phyloP scores from a whole-genome alignment of 2,329 filamentous ascomycete genomes.

The Aspergillus sclerotialis region DNA sequence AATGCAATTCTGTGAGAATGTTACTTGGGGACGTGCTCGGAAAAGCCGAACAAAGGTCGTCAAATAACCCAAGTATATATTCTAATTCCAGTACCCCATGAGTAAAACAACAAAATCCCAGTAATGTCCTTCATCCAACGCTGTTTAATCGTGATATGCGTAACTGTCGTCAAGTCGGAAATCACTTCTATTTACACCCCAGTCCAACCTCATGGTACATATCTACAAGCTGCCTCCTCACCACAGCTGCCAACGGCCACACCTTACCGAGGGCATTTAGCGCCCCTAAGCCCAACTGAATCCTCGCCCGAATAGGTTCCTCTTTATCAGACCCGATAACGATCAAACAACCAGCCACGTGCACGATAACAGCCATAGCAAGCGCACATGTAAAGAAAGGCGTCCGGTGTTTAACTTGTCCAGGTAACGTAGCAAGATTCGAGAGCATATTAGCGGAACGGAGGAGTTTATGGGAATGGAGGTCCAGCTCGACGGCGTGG shows the following conservation, averaged over 20 bases:
- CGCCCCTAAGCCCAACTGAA: constrained; percentile 23
- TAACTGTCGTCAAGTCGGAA: too few species aligned
- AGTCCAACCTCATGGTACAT: constrained; percentile 13
- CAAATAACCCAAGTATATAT: too few species aligned
- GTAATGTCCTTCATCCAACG: too few species aligned
- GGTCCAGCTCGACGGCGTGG: constrained; percentile 7
- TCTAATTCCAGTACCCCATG: too few species aligned
- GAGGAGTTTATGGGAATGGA: constrained; percentile 69
- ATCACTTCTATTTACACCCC: constrained; percentile 1
- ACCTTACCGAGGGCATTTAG: constrained; percentile 21
- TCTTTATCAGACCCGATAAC: constrained; percentile 26
- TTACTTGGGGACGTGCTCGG: too few species aligned
- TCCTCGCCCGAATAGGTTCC: constrained; percentile 19
- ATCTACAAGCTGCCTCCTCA: constrained; percentile 20
- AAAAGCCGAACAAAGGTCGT: too few species aligned
- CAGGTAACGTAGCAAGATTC: constrained; percentile 54
- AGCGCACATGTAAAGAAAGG: constrained; percentile 75
- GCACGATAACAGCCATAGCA: constrained; percentile 65
- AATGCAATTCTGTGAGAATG: too few species aligned
- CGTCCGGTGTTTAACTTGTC: constrained; percentile 58
- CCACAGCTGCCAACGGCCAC: constrained; percentile 23
- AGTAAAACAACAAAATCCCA: too few species aligned
- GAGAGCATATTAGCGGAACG: constrained; percentile 69
- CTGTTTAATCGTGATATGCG: too few species aligned
- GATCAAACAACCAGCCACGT: constrained; percentile 63